Evolutionary conservation across 2,329 filamentous ascomycete species (phyloP), one percentile per base, ranked within the genome.

Genomic region (Aspergillus hortae): DNA sequence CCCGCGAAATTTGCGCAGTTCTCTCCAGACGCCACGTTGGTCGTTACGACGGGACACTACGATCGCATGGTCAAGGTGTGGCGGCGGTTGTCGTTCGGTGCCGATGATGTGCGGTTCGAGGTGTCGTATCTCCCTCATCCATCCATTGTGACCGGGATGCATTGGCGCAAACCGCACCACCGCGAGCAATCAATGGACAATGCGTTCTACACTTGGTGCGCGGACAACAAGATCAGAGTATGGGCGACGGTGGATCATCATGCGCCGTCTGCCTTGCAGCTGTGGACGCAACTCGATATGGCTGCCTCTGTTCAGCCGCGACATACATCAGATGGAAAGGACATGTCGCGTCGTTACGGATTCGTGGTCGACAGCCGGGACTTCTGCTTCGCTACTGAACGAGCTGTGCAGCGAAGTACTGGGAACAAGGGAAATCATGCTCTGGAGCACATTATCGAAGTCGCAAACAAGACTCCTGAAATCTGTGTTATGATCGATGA

Each of bases 51-150:
- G 11, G 88, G 90, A 40, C 77, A 80, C 46, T 84, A 89, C 66
- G 94, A 97, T 69, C 81, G 87, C 47, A 75, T 97, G 17, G 85
- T 95, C 59, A 97, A 99, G 73, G 82, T 97, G 62, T 99, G 95
- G 94, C 84, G 91, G 57, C 83, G 92, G 48, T 76, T 95, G 21
- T 88, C 88, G 7, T 96, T 92, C 66, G 90, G 90, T 12, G 81
- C 84, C 1, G 87, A 90, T 52, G 88, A 95, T 60, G 87, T 90
- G 36, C 82, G 88, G 51, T 97, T 97, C 71, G 92, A 97, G 63
- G 86, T 95, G 62, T 86, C 86, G 25, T 97, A 97, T 70, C 83
- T 99, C 1, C 79, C 85, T n/a, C 94, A 99, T 67, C 89, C 90
- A 1, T 79, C 82, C 23, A 74, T 86, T 1, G 85, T 99, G n/a